Percentiles rank a stretch among this genome's conserved stretches.
These are phyloP conservation scores for Cunninghamia lanceolata DNA, from an alignment of 75 land plant species.

Conservation along the genomic window DNA sequence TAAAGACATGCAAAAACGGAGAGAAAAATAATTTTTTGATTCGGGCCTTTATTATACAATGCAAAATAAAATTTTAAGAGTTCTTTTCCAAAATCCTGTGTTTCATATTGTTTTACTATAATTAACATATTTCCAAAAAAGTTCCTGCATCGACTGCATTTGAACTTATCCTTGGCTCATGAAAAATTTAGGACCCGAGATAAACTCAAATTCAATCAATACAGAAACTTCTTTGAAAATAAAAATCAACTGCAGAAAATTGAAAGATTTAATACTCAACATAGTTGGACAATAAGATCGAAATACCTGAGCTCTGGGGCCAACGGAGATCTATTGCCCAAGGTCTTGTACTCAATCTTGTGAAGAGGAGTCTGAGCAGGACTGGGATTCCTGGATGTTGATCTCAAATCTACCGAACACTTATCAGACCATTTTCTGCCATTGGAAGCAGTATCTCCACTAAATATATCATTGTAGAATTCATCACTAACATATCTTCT, in stretches of 20 bases:
- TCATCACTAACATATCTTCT: background rate
- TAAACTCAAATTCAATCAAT: background rate
- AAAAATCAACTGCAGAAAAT: background rate
- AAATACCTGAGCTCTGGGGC: background rate
- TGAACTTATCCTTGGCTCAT: background rate
- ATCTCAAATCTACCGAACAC: background rate
- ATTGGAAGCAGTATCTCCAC: background rate
- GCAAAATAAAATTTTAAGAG: background rate
- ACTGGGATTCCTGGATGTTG: background rate
- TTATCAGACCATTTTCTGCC: background rate
- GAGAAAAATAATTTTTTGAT: background rate
- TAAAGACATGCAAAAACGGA: background rate
- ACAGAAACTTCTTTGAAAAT: no score
- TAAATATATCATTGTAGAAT: slow-evolving; percentile 5
- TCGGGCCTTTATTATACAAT: background rate
- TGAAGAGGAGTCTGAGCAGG: slow-evolving; percentile 4
- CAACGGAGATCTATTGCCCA: background rate
- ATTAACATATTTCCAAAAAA: background rate
- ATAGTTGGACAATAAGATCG: background rate
- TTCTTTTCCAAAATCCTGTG: background rate
- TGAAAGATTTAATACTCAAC: background rate
- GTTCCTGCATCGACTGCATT: no score
- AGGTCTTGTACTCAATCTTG: background rate
- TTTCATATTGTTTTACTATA: background rate
- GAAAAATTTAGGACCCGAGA: no score